Percentiles rank a stretch among this genome's conserved stretches.
These are phyloP conservation scores for Morella rubra DNA, from an alignment of 306 rosid genomes.

Conservation along the genomic window DNA sequence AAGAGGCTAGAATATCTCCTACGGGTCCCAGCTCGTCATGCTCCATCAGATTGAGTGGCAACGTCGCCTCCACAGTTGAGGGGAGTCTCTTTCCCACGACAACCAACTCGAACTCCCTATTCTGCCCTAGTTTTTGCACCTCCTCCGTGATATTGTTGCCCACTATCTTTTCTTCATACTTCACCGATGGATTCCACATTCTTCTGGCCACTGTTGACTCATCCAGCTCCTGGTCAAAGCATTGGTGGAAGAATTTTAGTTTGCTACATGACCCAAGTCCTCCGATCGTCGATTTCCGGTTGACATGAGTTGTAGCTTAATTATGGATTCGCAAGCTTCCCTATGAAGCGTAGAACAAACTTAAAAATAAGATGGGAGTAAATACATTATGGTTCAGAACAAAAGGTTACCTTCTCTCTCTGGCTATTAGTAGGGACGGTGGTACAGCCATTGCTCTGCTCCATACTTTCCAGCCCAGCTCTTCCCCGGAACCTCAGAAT, in stretches of 20 bases:
- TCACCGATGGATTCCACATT: constrained; percentile 27
- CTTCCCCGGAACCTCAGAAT: constrained; percentile 27
- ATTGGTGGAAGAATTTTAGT: neutral
- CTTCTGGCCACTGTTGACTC: constrained; percentile 21
- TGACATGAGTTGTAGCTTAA: neutral
- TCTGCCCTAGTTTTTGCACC: constrained; percentile 24
- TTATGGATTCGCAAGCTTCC: no score
- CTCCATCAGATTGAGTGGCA: constrained; percentile 12
- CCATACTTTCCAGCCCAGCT: neutral
- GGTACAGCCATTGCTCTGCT: neutral
- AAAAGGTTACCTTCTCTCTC: constrained; percentile 17
- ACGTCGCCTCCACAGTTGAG: constrained; percentile 12
- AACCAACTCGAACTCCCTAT: constrained; percentile 25
- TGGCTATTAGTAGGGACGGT: neutral
- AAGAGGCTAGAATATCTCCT: constrained; percentile 33
- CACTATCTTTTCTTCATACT: constrained; percentile 28
- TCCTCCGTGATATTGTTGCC: constrained; percentile 28
- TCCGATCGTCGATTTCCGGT: no score
- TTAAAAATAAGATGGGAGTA: neutral
- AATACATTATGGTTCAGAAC: neutral
- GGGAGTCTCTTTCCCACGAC: constrained; percentile 37
- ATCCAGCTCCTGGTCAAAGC: constrained; percentile 31
- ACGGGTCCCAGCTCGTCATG: constrained; percentile 35
- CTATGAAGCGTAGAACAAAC: no score
- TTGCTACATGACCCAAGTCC: neutral